phyloP scores from a whole-genome alignment of 2,329 filamentous ascomycete species.

The Pseudogymnoascus sp. region DNA sequence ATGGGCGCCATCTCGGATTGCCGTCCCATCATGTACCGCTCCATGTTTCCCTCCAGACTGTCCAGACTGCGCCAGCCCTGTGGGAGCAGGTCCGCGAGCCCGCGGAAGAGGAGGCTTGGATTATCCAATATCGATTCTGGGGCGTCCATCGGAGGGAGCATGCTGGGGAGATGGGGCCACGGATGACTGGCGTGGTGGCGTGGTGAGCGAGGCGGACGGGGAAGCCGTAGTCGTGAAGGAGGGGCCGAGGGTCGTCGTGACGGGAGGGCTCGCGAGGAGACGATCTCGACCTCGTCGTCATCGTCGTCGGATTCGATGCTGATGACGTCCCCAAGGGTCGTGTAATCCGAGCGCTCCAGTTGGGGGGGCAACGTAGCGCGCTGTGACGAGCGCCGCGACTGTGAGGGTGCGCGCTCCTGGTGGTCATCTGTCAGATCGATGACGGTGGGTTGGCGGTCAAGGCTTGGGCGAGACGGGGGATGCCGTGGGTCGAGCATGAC shows the following conservation, averaged over 20 bases:
- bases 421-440: constrained; percentile 8
- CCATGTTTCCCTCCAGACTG: not conserved
- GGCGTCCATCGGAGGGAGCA: not conserved
- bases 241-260: constrained; percentile 1
- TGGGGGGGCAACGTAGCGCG: not conserved
- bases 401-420: constrained; percentile 1
- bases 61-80: not conserved
- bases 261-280: not conserved
- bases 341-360: constrained; percentile 1
- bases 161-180: not conserved
- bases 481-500: not conserved
- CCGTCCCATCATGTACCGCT: not conserved
- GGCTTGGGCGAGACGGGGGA: not conserved
- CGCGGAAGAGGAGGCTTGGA: not conserved
- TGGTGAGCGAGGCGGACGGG: not conserved
- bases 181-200: not conserved
- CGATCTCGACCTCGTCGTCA: constrained; percentile 2
- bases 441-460: constrained; percentile 5
- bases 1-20: not conserved
- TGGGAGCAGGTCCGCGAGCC: not conserved
- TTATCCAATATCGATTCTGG: not conserved
- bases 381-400: constrained; percentile 5
- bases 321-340: not conserved
- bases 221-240: not conserved
- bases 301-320: constrained; percentile 2